Base-by-base conservation (phyloP, 768 basidiomycete genomes). In the Psilocybe sp. region DNA sequence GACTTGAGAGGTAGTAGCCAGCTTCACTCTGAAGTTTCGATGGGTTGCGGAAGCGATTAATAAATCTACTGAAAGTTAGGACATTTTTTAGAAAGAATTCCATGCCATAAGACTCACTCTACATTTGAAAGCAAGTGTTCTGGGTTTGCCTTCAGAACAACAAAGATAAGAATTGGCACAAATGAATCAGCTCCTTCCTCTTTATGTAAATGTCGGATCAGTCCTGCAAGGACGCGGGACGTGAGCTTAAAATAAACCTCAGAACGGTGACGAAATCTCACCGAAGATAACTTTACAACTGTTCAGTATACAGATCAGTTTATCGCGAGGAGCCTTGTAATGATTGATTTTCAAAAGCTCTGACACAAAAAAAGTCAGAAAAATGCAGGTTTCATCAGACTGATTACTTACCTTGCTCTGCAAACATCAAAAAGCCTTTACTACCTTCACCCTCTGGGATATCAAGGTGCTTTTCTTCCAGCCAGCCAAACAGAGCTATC, bases 231-330 rank as follows among this genome's bases (percentile, higher is more conserved):
- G 8, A 34, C 32, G n/a, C 34, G 28, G 9, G 31, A 18, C 2
- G 47, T 47, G 14, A 52, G 42, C 45, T 36, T 52, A 12, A 52
- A 36, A 46, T 14, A 35, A 44, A 49, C 32, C 35, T 31, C 10
- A 16, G 47, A 4, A 46, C 47, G 16, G 43, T 40, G 23, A 55
- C 53, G 10, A 36, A 54, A 45, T 40, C 87, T 52, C 56, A 94
- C 96, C 97, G 61, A 97, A 98, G 59, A 99, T 98, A 67, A 99
- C 93, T 73, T 99, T 99, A 82, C 95, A 99, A 67, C 85, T 90
- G 63, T 99, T 99, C 44, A 98, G 71, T 35, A 98, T 89, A 67
- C 97, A 98, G 48, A 99, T 98, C 45, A 98, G 74, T 70, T 99
- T 99, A 69, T 99, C 97, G 38, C 97, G 79, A 7, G 97, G 97